Conservation (phyloP, 2,329 filamentous ascomycete species). For the Colletotrichum sp. region DNA sequence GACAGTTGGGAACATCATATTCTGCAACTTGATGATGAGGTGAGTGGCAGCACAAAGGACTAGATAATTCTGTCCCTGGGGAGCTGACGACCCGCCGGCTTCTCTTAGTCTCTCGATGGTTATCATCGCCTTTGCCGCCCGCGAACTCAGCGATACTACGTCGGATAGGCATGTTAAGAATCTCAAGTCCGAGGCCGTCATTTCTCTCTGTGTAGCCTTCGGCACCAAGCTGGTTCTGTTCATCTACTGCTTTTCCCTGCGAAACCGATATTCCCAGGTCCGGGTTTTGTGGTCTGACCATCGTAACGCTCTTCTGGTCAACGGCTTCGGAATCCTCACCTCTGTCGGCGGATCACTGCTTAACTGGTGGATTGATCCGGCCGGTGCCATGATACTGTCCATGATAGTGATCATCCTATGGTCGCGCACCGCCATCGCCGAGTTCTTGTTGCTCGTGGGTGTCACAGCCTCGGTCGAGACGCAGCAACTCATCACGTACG, state of each 20-base stretch:
- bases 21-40: constrained; percentile 93
- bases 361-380: constrained; percentile 92
- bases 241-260: constrained; percentile 88
- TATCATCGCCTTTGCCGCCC: constrained; percentile 85
- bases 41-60: background rate
- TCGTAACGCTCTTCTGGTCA: constrained; percentile 93
- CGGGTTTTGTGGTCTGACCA: constrained; percentile 97
- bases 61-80: background rate
- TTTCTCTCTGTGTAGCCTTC: constrained; percentile 86
- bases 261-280: constrained; percentile 90
- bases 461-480: constrained; percentile 84
- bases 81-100: background rate
- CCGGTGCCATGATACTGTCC: constrained; percentile 87
- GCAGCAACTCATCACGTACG: constrained; percentile 94
- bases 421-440: constrained; percentile 82
- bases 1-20: constrained; percentile 93
- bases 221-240: constrained; percentile 84
- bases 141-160: constrained; percentile 63
- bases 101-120: constrained; percentile 75
- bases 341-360: constrained; percentile 88
- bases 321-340: constrained; percentile 89
- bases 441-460: constrained; percentile 91
- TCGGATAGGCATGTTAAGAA: constrained; percentile 54
- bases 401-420: constrained; percentile 79
- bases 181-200: constrained; percentile 83